Evolutionary conservation across 805 yeast genomes (phyloP).

Genomic region (Lipomyces spencermartinsiae): DNA sequence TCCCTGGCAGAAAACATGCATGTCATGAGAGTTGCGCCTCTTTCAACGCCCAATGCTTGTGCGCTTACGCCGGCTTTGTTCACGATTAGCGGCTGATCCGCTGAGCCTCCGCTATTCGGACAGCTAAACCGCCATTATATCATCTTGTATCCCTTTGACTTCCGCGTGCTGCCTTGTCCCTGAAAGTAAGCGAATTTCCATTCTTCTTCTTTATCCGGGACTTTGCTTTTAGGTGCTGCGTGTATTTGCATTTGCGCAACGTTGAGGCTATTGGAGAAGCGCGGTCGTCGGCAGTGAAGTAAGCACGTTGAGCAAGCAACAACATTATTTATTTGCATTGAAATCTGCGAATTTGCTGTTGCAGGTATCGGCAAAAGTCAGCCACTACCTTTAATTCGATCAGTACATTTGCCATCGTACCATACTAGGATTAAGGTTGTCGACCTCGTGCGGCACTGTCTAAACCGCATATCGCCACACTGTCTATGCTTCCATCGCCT

Average conservation of each 20-base stretch:
- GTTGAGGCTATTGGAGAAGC: no score
- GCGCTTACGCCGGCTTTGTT: background rate
- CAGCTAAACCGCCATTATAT: no score
- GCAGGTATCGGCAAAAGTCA: background rate
- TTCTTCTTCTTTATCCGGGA: background rate
- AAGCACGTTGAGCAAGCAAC: no score
- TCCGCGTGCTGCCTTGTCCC: no score
- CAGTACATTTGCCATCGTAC: background rate
- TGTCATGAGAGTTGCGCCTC: background rate
- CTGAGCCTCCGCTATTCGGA: background rate
- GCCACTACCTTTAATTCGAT: background rate
- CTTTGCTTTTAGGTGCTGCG: no score
- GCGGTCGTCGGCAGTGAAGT: no score
- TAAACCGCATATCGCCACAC: background rate
- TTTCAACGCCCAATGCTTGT: background rate
- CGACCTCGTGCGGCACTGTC: background rate
- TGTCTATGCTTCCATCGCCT: background rate
- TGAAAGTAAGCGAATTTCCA: background rate
- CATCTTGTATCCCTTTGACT: no score
- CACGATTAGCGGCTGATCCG: background rate
- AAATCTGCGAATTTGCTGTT: no score
- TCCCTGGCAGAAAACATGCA: background rate
- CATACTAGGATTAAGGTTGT: background rate
- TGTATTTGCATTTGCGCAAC: no score
- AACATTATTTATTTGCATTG: no score